Conservation (phyloP, 441 rosid genomes). For the Populus hybrid region DNA sequence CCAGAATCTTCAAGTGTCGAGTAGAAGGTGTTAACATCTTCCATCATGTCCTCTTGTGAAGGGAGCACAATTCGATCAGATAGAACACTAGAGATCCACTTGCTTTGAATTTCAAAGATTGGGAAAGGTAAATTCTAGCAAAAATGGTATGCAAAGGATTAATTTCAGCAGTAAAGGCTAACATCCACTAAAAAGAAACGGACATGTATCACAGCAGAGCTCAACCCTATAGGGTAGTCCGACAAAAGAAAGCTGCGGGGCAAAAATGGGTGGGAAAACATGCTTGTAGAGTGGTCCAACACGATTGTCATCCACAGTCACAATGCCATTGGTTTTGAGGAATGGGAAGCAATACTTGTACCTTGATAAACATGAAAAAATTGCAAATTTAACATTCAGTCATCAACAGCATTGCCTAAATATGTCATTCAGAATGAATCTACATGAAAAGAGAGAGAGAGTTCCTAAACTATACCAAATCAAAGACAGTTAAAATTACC, state of each 20-base stretch:
- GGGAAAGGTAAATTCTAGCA: constrained; percentile 46
- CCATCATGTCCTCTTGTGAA: constrained; percentile 57
- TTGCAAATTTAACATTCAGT: background rate
- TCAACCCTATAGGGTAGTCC: constrained; percentile 57
- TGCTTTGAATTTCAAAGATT: constrained; percentile 60
- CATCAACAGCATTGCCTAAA: background rate
- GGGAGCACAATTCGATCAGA: constrained; percentile 61
- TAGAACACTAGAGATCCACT: constrained; percentile 76
- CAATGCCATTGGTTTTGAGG: constrained; percentile 45
- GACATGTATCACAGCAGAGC: background rate
- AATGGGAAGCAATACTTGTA: constrained; percentile 59
- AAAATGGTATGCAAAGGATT: background rate
- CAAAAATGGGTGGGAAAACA: constrained; percentile 49
- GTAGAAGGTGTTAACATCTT: constrained; percentile 44
- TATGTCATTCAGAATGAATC: background rate
- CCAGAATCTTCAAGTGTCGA: constrained; percentile 41
- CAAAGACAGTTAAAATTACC: constrained; percentile 32
- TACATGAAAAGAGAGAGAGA: background rate
- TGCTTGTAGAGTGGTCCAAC: constrained; percentile 71
- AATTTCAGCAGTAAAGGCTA: background rate
- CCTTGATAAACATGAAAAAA: constrained; percentile 21
- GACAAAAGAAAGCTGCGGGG: constrained; percentile 59
- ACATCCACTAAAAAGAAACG: background rate
- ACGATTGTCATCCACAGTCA: constrained; percentile 57
- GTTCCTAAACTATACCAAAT: background rate